Base-by-base conservation (phyloP, 1,139 yeast species). In the Hansenula lynferdii region DNA sequence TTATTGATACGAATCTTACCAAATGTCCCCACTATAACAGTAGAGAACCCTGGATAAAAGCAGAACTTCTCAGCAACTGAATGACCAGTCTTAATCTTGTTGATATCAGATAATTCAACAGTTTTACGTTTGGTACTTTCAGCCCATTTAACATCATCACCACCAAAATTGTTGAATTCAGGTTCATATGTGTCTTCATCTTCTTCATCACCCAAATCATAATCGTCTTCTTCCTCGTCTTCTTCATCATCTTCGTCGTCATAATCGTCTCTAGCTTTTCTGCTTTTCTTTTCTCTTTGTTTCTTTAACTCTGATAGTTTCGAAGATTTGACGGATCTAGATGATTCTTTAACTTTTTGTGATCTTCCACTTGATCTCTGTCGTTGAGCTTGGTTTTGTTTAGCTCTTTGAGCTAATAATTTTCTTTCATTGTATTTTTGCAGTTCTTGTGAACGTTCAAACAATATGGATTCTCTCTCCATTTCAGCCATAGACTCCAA, bases 361-460 rank as follows among this genome's bases (percentile, higher is more conserved):
- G 57, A 58, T 25, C 46, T 48, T 40, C 45, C 45, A 46, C 56
- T 53, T n/a, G 38, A 28, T 31, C 59, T 58, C 28, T 60, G 61
- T 44, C 65, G 69, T 36, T 67, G 73, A 42, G 62, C 65, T 48
- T 68, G 66, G 48, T 80, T 75, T 49, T 77, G 75, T 53, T 67
- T 72, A 51, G 87, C 82, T 63, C 97, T 81, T 56, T 86, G 82
- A 28, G 85, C 86, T 54, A 94, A 77, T 54, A 83, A 80, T 56
- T 76, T 75, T 59, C 86, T 77, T 63, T 92, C 97, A 42, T 84
- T 80, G 61, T 71, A 89, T 48, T 83, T 77, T 58, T 90, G 95
- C 80, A 87, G 77, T 50, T 86, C 95, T 61, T 89, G 96, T 6
- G 86, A 76, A 62, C 99, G 85, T 44, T 92, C 97, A 53, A 86